Percentiles rank a stretch among this genome's conserved stretches.
These are phyloP conservation scores for Nannizzia gypsea DNA, from an alignment of 2,329 filamentous ascomycete genomes.

Conservation along the genomic window DNA sequence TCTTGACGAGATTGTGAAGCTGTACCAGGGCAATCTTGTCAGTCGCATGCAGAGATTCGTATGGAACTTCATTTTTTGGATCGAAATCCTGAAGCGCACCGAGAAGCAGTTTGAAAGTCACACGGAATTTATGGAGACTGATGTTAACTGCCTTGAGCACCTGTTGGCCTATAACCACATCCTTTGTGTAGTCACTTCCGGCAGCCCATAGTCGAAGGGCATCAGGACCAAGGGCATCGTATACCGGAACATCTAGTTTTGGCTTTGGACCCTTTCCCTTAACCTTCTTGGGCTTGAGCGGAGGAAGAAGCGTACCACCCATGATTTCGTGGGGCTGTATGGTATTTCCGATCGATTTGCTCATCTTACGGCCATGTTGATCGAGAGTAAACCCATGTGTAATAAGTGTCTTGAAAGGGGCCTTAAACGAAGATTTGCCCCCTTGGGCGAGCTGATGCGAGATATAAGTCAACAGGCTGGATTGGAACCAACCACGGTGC, in stretches of 20 bases:
- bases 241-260: conserved; percentile 31
- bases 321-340: conserved; percentile 74
- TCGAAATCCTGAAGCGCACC: conserved; percentile 55
- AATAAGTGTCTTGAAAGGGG: conserved; percentile 80
- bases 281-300: conserved; percentile 51
- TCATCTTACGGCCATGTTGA: conserved; percentile 90
- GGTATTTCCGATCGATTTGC: conserved; percentile 87
- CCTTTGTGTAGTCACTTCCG: conserved; percentile 79
- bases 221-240: conserved; percentile 71
- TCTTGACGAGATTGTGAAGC: conserved; percentile 51
- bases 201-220: conserved; percentile 83
- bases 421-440: conserved; percentile 26
- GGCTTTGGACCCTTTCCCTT: conserved; percentile 39
- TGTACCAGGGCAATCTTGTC: conserved; percentile 71
- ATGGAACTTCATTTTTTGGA: conserved; percentile 25
- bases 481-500: conserved; percentile 97
- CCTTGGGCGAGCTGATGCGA: conserved; percentile 41
- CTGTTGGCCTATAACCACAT: conserved; percentile 68
- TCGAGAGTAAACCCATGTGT: conserved; percentile 95
- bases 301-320: conserved; percentile 64
- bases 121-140: conserved; percentile 72
- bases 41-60: conserved; percentile 44
- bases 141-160: conserved; percentile 67
- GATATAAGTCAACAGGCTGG: conserved; percentile 76
- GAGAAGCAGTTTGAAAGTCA: conserved; percentile 80